Conservation (phyloP, 805 yeast genomes). For the Saturnispora saitoi region DNA sequence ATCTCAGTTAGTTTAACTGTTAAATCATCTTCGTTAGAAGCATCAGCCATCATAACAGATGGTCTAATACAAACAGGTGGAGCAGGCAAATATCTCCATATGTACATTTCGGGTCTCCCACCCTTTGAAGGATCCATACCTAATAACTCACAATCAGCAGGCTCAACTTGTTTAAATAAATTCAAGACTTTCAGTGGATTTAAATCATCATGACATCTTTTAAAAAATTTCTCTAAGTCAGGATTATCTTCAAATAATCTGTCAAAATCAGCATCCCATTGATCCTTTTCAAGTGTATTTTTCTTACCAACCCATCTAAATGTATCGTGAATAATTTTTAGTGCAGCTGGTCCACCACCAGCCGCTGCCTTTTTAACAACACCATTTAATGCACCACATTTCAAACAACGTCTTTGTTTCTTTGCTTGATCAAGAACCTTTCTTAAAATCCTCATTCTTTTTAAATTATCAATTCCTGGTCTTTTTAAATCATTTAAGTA, state of each 20-base stretch:
- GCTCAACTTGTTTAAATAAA: slow-evolving; percentile 75
- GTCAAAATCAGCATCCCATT: slow-evolving; percentile 83
- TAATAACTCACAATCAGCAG: slow-evolving; percentile 83
- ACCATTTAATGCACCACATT: slow-evolving; percentile 87
- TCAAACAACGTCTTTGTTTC: slow-evolving; percentile 83
- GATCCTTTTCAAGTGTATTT: slow-evolving; percentile 69
- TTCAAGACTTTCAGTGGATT: slow-evolving; percentile 87
- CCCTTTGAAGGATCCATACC: slow-evolving; percentile 84
- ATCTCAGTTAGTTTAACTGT: slow-evolving; percentile 94
- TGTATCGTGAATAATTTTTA: slow-evolving; percentile 91
- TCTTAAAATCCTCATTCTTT: slow-evolving; percentile 84
- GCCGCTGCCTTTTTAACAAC: slow-evolving; percentile 94
- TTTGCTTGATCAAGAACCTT: slow-evolving; percentile 85
- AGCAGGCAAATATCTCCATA: slow-evolving; percentile 96
- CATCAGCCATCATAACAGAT: slow-evolving; percentile 86
- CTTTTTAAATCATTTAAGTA: slow-evolving; percentile 73
- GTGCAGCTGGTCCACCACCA: slow-evolving; percentile 86
- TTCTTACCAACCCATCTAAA: slow-evolving; percentile 94
- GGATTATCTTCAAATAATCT: slow-evolving; percentile 69
- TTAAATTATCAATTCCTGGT: slow-evolving; percentile 82
- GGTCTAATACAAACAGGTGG: slow-evolving; percentile 99
- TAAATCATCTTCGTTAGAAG: slow-evolving; percentile 92
- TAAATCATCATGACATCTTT: slow-evolving; percentile 84
- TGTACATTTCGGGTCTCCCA: slow-evolving; percentile 92
- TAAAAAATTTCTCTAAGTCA: slow-evolving; percentile 79